phyloP scores from a whole-genome alignment of 257 asterid species.

The Apocynum venetum region DNA sequence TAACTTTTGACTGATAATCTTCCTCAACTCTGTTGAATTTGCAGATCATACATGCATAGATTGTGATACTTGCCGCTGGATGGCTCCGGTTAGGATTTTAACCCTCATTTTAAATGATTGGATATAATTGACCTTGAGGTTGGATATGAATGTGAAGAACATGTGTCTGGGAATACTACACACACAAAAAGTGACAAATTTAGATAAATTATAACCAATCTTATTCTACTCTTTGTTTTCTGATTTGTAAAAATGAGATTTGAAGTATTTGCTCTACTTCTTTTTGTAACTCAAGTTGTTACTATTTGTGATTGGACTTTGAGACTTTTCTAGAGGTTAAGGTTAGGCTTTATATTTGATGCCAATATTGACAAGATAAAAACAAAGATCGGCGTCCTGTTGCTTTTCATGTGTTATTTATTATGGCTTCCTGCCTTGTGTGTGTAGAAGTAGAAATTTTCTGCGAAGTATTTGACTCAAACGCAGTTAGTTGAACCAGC shows the following conservation, averaged over 20 bases:
- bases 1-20: background rate
- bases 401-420: background rate
- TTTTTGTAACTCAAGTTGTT: background rate
- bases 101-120: background rate
- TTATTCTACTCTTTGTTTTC: background rate
- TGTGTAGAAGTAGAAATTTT: background rate
- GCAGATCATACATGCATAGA: slow-evolving; percentile 65
- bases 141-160: background rate
- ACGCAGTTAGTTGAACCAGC: background rate
- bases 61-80: slow-evolving; percentile 72
- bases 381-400: background rate
- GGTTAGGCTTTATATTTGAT: background rate
- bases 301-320: background rate
- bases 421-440: background rate
- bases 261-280: background rate
- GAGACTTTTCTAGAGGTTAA: background rate
- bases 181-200: background rate
- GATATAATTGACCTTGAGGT: background rate
- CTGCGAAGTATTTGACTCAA: background rate
- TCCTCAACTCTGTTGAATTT: background rate
- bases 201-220: background rate
- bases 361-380: background rate
- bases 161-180: too few species aligned
- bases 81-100: slow-evolving; percentile 59
- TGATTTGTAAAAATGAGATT: background rate